phyloP scores from a whole-genome alignment of 345 rosid genomes.

The Euclidium syriacum region DNA sequence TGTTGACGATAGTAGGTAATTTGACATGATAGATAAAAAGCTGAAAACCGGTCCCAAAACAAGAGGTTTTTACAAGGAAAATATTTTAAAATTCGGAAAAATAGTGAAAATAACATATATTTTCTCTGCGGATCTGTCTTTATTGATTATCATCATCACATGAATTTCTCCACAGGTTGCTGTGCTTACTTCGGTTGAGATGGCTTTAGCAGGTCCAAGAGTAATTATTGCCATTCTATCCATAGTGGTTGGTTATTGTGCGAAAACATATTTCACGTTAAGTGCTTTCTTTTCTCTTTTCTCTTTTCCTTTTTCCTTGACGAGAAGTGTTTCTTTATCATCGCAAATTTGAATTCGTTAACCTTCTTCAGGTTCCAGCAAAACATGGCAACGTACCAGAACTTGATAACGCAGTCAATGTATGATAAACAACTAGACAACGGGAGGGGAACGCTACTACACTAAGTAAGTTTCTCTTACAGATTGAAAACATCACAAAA shows the following conservation, averaged over 20 bases:
- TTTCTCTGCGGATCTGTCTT: no score
- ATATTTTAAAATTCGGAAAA: no score
- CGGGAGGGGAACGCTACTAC: constrained; percentile 94
- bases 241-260: constrained; percentile 89
- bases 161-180: constrained; percentile 53
- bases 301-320: no score
- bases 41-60: no score
- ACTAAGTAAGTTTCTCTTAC: constrained; percentile 65
- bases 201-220: constrained; percentile 80
- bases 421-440: constrained; percentile 96
- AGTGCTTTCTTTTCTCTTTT: constrained; percentile 25
- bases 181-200: constrained; percentile 65
- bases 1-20: no score
- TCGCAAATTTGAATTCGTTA: constrained; percentile 19
- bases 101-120: no score
- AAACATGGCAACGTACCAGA: constrained; percentile 83
- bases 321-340: no score
- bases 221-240: constrained; percentile 82
- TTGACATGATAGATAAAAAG: no score
- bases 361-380: constrained; percentile 77
- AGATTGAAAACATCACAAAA: no score
- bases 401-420: constrained; percentile 90
- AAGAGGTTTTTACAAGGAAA: no score
- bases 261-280: constrained; percentile 97
- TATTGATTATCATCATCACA: neutral